Evolutionary conservation across 495 filamentous ascomycete genomes (phyloP), one percentile per base, ranked within the genome.

Genomic region (Symbiotaphrina buchneri): DNA sequence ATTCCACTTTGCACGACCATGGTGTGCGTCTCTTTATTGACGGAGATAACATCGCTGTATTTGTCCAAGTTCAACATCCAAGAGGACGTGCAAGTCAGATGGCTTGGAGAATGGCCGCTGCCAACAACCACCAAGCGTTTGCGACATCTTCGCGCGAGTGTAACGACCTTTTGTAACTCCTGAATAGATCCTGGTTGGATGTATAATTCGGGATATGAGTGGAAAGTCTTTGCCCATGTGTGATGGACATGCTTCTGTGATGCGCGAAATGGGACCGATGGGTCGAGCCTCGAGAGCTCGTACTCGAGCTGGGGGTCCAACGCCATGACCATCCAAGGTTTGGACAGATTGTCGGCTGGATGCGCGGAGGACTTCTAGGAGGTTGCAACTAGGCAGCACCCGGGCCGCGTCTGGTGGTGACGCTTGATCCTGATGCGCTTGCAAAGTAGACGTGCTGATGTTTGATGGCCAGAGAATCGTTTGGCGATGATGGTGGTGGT

Each of bases 141-240:
- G 20, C 81, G 68, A 49, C 73, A 83, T 47, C 65, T 62, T 33
- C 76, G 75, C 13, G 87, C 90, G 7, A 95, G 63, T 22, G 59
- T 73, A 23, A 93, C 63, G 36, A 76, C 56, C 51, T 91, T 78
- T 42, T 79, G 70, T 39, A 97, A 65, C 53, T 95, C 90, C 5
- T 58, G 55, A 30, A 79, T 54, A 0, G 72, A 68, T 36, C 77
- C 57, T 1, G 87, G 87, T 34, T 71, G 76, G 39, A 95, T 64
- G 51, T 81, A 93, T 35, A 94, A 68, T 52, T 93, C 83, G 0
- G 87, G 87, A 13, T 68, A 64, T 26, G 71, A 80, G 45, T 71
- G 71, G 54, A 83, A 87, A 23, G 87, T 95, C 46, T 71, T 74
- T 17, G 90, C 87, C 87, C 87, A 97, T n/a, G 90, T 97, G 43